Evolutionary conservation across 495 filamentous ascomycete genomes (phyloP), one percentile per base, ranked within the genome.

Genomic region (Tuber melanosporum): DNA sequence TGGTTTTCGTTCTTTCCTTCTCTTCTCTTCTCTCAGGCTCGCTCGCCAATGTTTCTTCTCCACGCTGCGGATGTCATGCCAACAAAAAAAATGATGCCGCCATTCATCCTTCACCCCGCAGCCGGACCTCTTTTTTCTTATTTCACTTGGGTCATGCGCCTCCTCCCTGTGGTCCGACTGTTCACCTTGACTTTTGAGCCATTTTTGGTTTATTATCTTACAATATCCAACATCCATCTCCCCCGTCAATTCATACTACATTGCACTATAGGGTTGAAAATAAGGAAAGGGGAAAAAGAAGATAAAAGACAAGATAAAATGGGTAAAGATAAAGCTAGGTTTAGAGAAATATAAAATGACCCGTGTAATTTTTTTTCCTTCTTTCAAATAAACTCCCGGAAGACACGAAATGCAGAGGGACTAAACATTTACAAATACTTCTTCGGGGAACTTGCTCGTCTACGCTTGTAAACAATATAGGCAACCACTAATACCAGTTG

Each of bases 391-490:
- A 62, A 74, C 47, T 22, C 75, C 36, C 66, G 6, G 52, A 39
- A 49, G n/a, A 69, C 47, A 70, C 71, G 26, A 77, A 39, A 39
- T 45, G 5, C 22, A 52, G 71, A 71, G 46, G 73, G 43, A 73
- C 17, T 9, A 76, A 44, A 76, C 32, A 73, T 77, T 83, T 87
- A 99, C 79, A 99, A 85, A 85, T 94, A 99, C 84, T 99, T 99
- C 90, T 98, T 98, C 46, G 94, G 93, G 82, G 88, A 88, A 77
- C 88, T 89, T 19, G 88, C 86, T 85, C 92, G 91, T 79, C 91
- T 89, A 77, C 90, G 87, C 87, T 97, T 97, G 85, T 98, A 97
- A 70, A 91, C 82, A 36, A 94, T 82, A 84, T 94, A 99, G 26
- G 86, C 88, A 12, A 82, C 89, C 4, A 89, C 89, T 36, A 95